Evolutionary conservation across 192 early-diverging fungal species (phyloP).

Genomic region (Umbelopsis isabellina): DNA sequence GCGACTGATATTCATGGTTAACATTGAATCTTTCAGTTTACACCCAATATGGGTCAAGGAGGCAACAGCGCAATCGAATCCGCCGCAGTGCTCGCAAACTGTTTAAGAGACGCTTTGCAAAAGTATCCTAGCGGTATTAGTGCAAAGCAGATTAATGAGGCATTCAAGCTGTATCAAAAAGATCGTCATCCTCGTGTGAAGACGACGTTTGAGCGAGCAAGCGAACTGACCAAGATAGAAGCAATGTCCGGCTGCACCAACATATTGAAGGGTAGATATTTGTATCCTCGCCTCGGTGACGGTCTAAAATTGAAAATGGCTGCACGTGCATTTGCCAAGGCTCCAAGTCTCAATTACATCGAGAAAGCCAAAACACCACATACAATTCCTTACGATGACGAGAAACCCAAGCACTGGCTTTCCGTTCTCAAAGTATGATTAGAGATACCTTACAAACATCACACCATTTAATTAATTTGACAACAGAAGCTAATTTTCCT

Average conservation of each 20-base stretch:
- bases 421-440: too few species aligned
- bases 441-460: too few species aligned
- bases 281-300: background rate
- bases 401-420: background rate
- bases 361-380: background rate
- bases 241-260: background rate
- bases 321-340: background rate
- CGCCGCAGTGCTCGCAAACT: background rate
- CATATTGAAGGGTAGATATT: background rate
- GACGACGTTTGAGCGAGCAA: background rate
- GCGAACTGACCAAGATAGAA: background rate
- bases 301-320: background rate
- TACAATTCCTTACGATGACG: background rate
- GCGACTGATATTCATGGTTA: background rate
- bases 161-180: background rate
- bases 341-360: background rate
- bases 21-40: background rate
- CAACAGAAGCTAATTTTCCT: too few species aligned
- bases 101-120: background rate
- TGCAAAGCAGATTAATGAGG: background rate
- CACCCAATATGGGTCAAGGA: slow-evolving; percentile 15
- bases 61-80: slow-evolving; percentile 10
- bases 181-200: background rate
- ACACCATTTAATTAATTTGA: too few species aligned
- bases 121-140: background rate